These are phyloP conservation scores for Mycothermus thermophilus DNA, from an alignment of 495 filamentous ascomycete genomes.

Conservation along the genomic window DNA sequence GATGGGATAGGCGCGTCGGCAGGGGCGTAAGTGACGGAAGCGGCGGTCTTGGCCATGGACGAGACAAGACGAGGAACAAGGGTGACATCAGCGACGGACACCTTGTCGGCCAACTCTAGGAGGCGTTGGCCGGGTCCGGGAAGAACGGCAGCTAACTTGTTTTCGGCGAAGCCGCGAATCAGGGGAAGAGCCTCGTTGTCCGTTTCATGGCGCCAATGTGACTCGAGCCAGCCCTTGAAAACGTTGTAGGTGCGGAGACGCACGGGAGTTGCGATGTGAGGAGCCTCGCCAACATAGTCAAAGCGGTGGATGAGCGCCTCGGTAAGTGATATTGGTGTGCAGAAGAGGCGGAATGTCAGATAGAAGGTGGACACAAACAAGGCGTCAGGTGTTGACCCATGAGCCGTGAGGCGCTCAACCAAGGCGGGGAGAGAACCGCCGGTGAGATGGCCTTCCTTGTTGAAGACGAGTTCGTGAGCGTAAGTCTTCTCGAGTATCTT, in stretches of 20 bases:
- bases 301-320: conserved; percentile 76
- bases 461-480: conserved; percentile 78
- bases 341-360: conserved; percentile 92
- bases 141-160: conserved; percentile 48
- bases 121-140: conserved; percentile 70
- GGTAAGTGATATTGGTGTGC: conserved; percentile 65
- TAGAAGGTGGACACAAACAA: conserved; percentile 93
- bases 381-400: conserved; percentile 84
- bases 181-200: conserved; percentile 61
- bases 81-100: conserved; percentile 58
- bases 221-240: conserved; percentile 95
- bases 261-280: conserved; percentile 60
- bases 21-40: conserved; percentile 51
- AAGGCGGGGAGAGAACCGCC: conserved; percentile 84
- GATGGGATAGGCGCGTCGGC: conserved; percentile 57
- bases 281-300: conserved; percentile 72
- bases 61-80: conserved; percentile 79
- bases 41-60: conserved; percentile 76
- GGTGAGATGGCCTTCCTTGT: conserved; percentile 89
- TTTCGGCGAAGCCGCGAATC: conserved; percentile 67
- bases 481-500: conserved; percentile 72
- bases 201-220: conserved; percentile 75
- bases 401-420: conserved; percentile 84
- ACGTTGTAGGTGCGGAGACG: conserved; percentile 89
- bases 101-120: conserved; percentile 63